Conservation (phyloP, 2,329 filamentous ascomycete species). For the Xylariaceae sp. region DNA sequence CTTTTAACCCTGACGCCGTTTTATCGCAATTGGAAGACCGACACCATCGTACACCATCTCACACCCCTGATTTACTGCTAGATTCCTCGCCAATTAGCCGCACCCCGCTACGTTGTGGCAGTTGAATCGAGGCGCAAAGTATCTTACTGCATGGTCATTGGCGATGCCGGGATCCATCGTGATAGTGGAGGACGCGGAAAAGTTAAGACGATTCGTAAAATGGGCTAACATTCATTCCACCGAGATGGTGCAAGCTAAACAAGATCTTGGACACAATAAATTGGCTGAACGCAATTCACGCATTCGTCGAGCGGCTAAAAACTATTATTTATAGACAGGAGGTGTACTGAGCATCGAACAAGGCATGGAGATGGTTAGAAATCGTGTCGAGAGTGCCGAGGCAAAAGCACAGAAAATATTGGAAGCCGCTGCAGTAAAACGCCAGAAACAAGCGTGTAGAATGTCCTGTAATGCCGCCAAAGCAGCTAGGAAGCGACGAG, state of each 20-base stretch:
- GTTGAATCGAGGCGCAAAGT: neutral
- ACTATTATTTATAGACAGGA: neutral
- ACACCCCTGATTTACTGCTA: neutral
- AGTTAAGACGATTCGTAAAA: neutral
- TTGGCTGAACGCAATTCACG: neutral
- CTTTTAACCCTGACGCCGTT: neutral
- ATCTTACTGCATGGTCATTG: neutral
- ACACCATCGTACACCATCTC: neutral
- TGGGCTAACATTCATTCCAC: neutral
- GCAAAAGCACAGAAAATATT: neutral
- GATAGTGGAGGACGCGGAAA: neutral
- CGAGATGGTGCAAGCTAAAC: neutral
- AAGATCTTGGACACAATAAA: neutral
- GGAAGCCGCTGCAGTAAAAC: neutral
- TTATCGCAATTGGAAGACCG: neutral
- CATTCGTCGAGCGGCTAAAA: neutral
- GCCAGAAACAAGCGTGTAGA: neutral
- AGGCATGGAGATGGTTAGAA: neutral
- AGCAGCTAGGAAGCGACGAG: neutral
- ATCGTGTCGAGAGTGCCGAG: neutral
- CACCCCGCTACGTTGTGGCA: neutral
- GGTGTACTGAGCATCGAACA: neutral
- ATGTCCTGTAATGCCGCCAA: neutral
- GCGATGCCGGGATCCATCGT: neutral
- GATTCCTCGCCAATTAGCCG: neutral